A percentile compares a stretch with the other conserved stretches of the same genome.
These are phyloP conservation scores for Saccharomycopsis sp. DNA, from an alignment of 805 yeast genomes.

Conservation along the genomic window DNA sequence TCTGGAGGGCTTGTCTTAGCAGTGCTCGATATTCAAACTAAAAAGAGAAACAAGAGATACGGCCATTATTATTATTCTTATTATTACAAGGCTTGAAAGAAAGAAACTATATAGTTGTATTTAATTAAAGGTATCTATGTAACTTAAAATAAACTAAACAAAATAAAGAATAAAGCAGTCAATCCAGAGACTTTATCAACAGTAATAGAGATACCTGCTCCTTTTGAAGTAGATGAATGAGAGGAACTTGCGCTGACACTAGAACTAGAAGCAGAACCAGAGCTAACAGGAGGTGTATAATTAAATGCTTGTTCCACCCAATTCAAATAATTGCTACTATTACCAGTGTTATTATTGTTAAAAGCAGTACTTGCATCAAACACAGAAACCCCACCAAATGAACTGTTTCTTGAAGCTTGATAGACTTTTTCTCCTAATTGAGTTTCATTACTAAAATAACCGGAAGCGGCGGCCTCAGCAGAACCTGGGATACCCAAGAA, in stretches of 20 bases:
- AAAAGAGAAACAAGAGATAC: too few species aligned
- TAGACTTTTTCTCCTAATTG: constrained; percentile 22
- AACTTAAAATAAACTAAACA: too few species aligned
- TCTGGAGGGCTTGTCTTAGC: too few species aligned
- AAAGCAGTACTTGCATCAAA: constrained; percentile 21
- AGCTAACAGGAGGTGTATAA: constrained; percentile 1
- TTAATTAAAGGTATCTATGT: too few species aligned
- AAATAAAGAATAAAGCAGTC: too few species aligned
- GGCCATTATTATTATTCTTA: too few species aligned
- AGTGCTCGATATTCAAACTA: too few species aligned
- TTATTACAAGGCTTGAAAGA: too few species aligned
- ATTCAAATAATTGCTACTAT: constrained; percentile 8
- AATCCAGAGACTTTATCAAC: too few species aligned
- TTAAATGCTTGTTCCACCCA: constrained; percentile 15
- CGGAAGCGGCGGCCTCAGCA: constrained; percentile 51
- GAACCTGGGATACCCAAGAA: constrained; percentile 74
- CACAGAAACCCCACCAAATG: constrained; percentile 21
- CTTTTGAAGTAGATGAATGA: background rate
- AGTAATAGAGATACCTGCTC: too few species aligned
- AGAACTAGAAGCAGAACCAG: background rate
- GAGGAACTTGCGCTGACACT: background rate
- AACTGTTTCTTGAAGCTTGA: constrained; percentile 11
- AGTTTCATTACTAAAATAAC: constrained; percentile 43
- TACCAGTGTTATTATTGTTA: constrained; percentile 14
- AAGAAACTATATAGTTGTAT: too few species aligned